Evolutionary conservation across 108 stramenopile species (phyloP).

Genomic region (Nitzschia sp.): DNA sequence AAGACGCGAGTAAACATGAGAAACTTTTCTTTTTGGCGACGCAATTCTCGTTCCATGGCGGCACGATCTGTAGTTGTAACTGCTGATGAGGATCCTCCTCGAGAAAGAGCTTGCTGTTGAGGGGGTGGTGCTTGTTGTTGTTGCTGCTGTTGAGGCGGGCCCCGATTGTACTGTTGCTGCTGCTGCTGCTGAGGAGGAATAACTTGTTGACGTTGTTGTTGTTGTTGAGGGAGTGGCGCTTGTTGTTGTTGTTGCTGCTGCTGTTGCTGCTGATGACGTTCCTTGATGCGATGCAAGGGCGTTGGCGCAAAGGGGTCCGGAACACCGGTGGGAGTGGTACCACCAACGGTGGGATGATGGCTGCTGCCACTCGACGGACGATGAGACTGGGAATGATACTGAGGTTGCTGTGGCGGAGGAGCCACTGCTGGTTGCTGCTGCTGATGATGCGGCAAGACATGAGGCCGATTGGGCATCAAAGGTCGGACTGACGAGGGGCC

Average conservation of each 20-base stretch:
- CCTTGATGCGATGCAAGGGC: slow-evolving; percentile 25
- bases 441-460: slow-evolving; percentile 12
- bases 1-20: slow-evolving; percentile 85
- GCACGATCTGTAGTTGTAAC: not conserved
- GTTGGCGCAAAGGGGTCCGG: slow-evolving; percentile 40
- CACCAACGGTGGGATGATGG: not conserved
- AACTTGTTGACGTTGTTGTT: not conserved
- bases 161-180: slow-evolving; percentile 27
- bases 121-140: slow-evolving; percentile 22
- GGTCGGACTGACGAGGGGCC: not conserved
- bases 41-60: slow-evolving; percentile 32
- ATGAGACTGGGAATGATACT: slow-evolving; percentile 22
- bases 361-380: not conserved
- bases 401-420: slow-evolving; percentile 17
- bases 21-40: slow-evolving; percentile 77
- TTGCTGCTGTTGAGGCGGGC: slow-evolving; percentile 23
- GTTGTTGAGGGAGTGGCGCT: slow-evolving; percentile 1
- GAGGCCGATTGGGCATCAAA: not conserved
- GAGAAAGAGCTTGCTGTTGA: slow-evolving; percentile 23
- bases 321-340: not conserved
- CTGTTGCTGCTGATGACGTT: slow-evolving; percentile 3
- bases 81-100: not conserved
- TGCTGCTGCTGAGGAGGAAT: slow-evolving; percentile 19
- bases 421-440: slow-evolving; percentile 22
- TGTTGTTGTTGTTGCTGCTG: slow-evolving; percentile 19